A percentile compares a stretch with the other conserved stretches of the same genome.
Conservation (phyloP, 768 basidiomycete genomes). For the Pseudohyphozyma bogoriensis region DNA sequence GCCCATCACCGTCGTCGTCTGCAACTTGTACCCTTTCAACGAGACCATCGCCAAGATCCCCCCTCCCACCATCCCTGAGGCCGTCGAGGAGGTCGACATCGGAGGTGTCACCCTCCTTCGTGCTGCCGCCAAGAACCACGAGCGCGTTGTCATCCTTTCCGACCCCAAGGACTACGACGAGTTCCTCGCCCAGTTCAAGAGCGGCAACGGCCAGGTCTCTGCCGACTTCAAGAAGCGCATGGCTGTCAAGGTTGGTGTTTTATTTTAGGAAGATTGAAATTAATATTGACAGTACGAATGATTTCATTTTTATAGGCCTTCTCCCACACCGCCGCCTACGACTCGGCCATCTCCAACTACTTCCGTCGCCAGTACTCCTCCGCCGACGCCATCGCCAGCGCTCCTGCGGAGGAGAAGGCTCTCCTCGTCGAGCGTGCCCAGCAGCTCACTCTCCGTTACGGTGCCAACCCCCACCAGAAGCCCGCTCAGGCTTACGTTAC, state of each 20-base stretch:
- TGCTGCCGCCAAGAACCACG: slow-evolving; percentile 97
- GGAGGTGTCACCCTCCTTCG: slow-evolving; percentile 95
- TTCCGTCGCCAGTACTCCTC: slow-evolving; percentile 93
- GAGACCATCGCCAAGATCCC: slow-evolving; percentile 73
- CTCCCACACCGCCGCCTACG: slow-evolving; percentile 89
- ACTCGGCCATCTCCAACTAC: slow-evolving; percentile 89
- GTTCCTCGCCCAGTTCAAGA: slow-evolving; percentile 67
- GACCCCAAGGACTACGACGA: slow-evolving; percentile 77
- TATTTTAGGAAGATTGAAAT: too few species aligned
- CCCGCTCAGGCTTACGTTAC: slow-evolving; percentile 93
- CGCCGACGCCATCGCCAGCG: slow-evolving; percentile 44
- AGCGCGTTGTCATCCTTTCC: slow-evolving; percentile 49
- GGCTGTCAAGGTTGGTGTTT: slow-evolving; percentile 48
- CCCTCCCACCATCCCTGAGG: slow-evolving; percentile 76
- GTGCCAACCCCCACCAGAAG: slow-evolving; percentile 97
- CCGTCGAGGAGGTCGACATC: slow-evolving; percentile 97
- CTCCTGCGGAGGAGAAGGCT: slow-evolving; percentile 52
- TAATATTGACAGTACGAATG: too few species aligned
- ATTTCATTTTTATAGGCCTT: slow-evolving; percentile 58
- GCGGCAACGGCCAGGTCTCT: slow-evolving; percentile 63
- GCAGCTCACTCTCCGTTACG: slow-evolving; percentile 77
- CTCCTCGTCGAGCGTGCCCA: slow-evolving; percentile 56
- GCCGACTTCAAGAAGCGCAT: slow-evolving; percentile 62
- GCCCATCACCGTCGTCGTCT: slow-evolving; percentile 92
- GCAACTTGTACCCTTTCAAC: slow-evolving; percentile 97